Conservation (phyloP, 2,329 filamentous ascomycete genomes). For the Colletotrichum sp. region DNA sequence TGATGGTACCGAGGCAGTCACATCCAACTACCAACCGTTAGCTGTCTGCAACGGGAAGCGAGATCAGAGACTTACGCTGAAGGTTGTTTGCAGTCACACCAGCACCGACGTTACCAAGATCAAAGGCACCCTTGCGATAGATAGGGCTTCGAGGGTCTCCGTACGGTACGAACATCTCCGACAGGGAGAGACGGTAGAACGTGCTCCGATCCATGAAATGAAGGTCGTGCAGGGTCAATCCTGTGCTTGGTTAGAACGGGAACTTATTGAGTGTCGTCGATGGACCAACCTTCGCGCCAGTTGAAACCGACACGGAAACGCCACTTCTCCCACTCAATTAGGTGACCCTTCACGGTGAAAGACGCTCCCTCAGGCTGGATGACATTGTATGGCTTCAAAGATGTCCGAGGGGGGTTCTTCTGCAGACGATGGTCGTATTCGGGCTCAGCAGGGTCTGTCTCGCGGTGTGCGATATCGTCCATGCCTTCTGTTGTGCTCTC, state of each 20-base stretch:
- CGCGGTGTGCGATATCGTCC: background rate
- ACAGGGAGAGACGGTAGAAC: constrained; percentile 63
- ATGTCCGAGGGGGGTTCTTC: constrained; percentile 22
- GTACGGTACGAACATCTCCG: constrained; percentile 70
- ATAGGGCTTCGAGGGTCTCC: constrained; percentile 67
- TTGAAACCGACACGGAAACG: constrained; percentile 64
- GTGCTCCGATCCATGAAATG: constrained; percentile 65
- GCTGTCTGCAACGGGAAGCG: rapidly evolving
- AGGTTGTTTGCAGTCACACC: constrained; percentile 70
- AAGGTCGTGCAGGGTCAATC: constrained; percentile 57
- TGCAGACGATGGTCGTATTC: constrained; percentile 35
- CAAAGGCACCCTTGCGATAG: constrained; percentile 70
- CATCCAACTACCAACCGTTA: background rate
- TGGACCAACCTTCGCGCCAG: constrained; percentile 47
- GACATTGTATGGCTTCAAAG: constrained; percentile 40
- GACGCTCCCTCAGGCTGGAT: constrained; percentile 39
- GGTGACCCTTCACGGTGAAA: constrained; percentile 29
- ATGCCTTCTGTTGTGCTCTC: background rate
- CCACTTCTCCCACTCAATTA: constrained; percentile 37
- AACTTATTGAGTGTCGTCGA: background rate
- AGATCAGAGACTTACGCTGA: background rate
- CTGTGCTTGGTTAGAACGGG: background rate
- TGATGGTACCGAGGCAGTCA: constrained; percentile 49
- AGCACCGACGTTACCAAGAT: constrained; percentile 69
- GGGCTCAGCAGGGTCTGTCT: background rate